A percentile compares a stretch with the other conserved stretches of the same genome.
Evolutionary conservation across 2,329 filamentous ascomycete genomes (phyloP).

Genomic region (Trichoderma endophyticum): DNA sequence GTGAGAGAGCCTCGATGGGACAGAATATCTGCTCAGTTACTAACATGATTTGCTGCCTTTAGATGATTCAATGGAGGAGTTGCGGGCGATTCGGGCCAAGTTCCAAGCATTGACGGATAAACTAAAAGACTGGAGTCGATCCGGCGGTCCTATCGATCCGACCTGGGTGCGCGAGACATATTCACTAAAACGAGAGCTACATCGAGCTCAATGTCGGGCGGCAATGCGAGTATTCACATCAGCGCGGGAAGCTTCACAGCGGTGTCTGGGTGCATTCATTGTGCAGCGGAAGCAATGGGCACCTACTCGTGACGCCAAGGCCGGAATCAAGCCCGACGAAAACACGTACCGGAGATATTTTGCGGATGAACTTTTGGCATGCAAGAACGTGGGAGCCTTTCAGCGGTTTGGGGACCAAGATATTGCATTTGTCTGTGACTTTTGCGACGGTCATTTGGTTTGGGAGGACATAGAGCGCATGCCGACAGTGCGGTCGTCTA

Average conservation of each 20-base stretch:
- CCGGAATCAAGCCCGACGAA: slow-evolving; percentile 11
- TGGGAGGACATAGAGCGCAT: slow-evolving; percentile 56
- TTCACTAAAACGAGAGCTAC: slow-evolving; percentile 48
- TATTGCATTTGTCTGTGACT: slow-evolving; percentile 59
- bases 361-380: slow-evolving; percentile 49
- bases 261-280: slow-evolving; percentile 56
- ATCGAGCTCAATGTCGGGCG: slow-evolving; percentile 56
- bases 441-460: slow-evolving; percentile 57
- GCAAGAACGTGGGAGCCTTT: slow-evolving; percentile 53
- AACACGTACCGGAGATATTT: slow-evolving; percentile 37
- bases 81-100: slow-evolving; percentile 43
- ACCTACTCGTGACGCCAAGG: background rate
- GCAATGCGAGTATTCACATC: slow-evolving; percentile 54
- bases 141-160: slow-evolving; percentile 54
- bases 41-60: slow-evolving; percentile 5
- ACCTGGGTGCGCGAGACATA: slow-evolving; percentile 54
- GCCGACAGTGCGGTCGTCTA: slow-evolving; percentile 43
- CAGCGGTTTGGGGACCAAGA: slow-evolving; percentile 54
- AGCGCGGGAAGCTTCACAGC: slow-evolving; percentile 44
- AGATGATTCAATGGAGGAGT: slow-evolving; percentile 53
- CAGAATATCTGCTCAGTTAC: background rate
- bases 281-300: slow-evolving; percentile 48
- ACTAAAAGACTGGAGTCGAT: slow-evolving; percentile 53
- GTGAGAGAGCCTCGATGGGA: slow-evolving; percentile 35
- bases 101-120: slow-evolving; percentile 48